Evolutionary conservation across 805 yeast genomes (phyloP).

Genomic region (Wickerhamiella cacticola): DNA sequence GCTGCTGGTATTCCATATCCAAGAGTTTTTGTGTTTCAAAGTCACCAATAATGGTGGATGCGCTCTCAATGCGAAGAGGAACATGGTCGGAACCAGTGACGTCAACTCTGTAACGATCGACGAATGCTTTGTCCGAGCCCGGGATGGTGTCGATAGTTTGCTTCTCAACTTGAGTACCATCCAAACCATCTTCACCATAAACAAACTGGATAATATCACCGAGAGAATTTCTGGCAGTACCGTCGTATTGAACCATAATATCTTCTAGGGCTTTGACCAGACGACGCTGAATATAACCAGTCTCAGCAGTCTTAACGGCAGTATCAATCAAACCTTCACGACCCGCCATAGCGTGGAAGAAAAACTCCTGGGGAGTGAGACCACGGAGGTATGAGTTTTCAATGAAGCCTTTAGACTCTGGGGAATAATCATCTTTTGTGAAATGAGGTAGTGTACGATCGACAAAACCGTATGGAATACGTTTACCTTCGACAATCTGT

Average conservation of each 20-base stretch:
- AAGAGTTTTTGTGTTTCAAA: constrained; percentile 64
- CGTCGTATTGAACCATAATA: constrained; percentile 96
- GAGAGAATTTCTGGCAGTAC: constrained; percentile 92
- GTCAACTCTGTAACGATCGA: constrained; percentile 73
- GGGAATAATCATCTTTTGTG: constrained; percentile 96
- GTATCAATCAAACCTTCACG: constrained; percentile 99
- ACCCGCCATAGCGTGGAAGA: constrained; percentile 99
- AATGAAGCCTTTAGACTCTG: constrained; percentile 96
- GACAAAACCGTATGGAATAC: constrained; percentile 94
- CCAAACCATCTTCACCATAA: constrained; percentile 98
- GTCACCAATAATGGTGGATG: constrained; percentile 83
- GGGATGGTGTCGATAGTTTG: constrained; percentile 93
- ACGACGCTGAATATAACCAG: constrained; percentile 98
- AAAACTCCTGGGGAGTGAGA: constrained; percentile 94
- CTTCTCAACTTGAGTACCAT: constrained; percentile 94
- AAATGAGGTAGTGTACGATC: constrained; percentile 97
- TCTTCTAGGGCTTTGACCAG: constrained; percentile 92
- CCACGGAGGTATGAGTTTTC: constrained; percentile 97
- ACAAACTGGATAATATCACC: constrained; percentile 94
- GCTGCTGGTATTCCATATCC: constrained; percentile 75
- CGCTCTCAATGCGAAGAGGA: constrained; percentile 72
- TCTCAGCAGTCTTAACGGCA: constrained; percentile 97
- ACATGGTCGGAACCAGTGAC: constrained; percentile 55
- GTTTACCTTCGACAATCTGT: constrained; percentile 98
- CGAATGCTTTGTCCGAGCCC: constrained; percentile 77